Percentiles rank a stretch among this genome's conserved stretches.
Evolutionary conservation across 148 eudicot species (phyloP).

Genomic region (Silene uniflora): DNA sequence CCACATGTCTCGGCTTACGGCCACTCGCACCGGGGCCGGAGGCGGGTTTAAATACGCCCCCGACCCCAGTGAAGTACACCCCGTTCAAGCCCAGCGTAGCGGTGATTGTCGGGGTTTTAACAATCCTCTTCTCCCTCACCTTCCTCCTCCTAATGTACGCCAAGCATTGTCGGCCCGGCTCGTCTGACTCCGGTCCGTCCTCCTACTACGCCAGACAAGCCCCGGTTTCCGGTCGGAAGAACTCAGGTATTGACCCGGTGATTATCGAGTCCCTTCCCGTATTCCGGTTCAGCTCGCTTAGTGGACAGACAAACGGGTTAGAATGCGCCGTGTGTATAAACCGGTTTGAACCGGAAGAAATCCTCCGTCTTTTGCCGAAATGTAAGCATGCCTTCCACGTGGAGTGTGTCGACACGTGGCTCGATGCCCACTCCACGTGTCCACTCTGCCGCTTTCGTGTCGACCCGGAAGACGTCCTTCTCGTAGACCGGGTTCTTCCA

Average conservation of each 20-base stretch:
- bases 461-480: conserved; percentile 69
- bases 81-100: conserved; percentile 58
- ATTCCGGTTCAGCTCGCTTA: conserved; percentile 57
- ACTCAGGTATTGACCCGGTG: conserved; percentile 62
- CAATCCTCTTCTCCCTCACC: conserved; percentile 53
- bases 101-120: conserved; percentile 42
- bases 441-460: conserved; percentile 79
- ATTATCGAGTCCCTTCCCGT: conserved; percentile 64
- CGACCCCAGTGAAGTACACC: neutral
- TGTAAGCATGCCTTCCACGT: conserved; percentile 92
- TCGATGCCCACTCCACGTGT: conserved; percentile 83
- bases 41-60: conserved; percentile 5
- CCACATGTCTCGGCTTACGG: neutral
- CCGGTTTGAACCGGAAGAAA: conserved; percentile 60
- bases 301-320: conserved; percentile 55
- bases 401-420: conserved; percentile 92
- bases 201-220: conserved; percentile 1
- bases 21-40: conserved; percentile 29
- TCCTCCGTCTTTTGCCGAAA: conserved; percentile 63
- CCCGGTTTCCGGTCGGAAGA: conserved; percentile 24
- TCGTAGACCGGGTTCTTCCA: conserved; percentile 20
- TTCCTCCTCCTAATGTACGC: conserved; percentile 58
- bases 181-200: neutral
- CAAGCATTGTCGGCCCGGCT: conserved; percentile 44
- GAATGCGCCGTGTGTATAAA: conserved; percentile 87